Conservation (phyloP, 345 rosid genomes). For the Eucalyptus sp. region DNA sequence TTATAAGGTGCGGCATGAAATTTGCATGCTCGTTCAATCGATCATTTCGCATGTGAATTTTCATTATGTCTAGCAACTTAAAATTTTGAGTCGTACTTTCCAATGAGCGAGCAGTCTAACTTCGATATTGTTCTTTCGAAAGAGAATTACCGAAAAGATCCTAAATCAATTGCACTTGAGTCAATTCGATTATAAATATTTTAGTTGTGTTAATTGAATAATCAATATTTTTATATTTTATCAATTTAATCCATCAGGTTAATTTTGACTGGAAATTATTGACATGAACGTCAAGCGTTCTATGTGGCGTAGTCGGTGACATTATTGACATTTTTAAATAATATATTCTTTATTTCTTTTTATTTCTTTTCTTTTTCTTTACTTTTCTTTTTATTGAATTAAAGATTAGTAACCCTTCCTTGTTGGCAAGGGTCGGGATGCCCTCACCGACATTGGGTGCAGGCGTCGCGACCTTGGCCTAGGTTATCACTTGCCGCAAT, state of each 20-base stretch:
- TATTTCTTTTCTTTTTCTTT: too few relatives aligned
- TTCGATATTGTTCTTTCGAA: not conserved
- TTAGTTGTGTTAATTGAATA: not conserved
- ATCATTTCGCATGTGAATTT: not conserved
- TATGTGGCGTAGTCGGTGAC: rapidly evolving
- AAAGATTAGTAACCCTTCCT: not conserved
- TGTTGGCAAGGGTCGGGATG: rapidly evolving
- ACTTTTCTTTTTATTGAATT: too few relatives aligned
- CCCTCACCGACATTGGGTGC: rapidly evolving
- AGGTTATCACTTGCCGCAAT: too few relatives aligned
- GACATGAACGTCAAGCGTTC: rapidly evolving
- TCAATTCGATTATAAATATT: not conserved
- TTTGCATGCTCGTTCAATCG: not conserved
- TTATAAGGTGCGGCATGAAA: not conserved
- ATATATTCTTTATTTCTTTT: too few relatives aligned
- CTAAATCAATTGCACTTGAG: too few relatives aligned
- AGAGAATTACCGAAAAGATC: not conserved
- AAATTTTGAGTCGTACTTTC: not conserved
- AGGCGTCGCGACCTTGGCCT: too few relatives aligned
- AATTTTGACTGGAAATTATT: too few relatives aligned
- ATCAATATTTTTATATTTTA: too few relatives aligned
- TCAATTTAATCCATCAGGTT: rapidly evolving
- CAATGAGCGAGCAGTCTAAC: not conserved
- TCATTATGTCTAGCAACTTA: not conserved
- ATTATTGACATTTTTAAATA: too few relatives aligned